Conservation (phyloP, 202 grass and related monocot genomes). For the Alloteropsis angusta region DNA sequence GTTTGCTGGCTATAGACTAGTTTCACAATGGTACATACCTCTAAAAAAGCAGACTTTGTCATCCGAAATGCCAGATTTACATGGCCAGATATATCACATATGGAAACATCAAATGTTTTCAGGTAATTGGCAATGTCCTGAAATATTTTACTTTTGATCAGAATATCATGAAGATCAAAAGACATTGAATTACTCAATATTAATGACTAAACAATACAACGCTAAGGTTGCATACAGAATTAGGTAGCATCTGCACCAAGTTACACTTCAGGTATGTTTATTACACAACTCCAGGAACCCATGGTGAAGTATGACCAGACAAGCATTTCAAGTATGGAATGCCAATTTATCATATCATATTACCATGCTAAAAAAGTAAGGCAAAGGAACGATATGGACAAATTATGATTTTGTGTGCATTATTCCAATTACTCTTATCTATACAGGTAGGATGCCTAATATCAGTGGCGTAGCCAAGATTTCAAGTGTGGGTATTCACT, state of each 20-base stretch:
- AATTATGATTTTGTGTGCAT: not conserved
- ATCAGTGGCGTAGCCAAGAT: not conserved
- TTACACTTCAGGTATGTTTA: not conserved
- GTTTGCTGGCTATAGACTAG: not conserved
- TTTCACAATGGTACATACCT: slow-evolving; percentile 44
- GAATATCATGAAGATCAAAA: slow-evolving; percentile 5
- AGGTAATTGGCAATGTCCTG: slow-evolving; percentile 60
- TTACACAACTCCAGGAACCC: not conserved
- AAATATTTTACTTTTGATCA: slow-evolving; percentile 23
- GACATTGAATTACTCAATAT: not conserved
- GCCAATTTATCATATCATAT: not conserved
- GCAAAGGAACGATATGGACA: not conserved
- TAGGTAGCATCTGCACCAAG: not conserved
- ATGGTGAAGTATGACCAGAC: slow-evolving; percentile 1
- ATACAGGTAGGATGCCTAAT: not conserved
- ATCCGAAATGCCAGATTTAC: slow-evolving; percentile 75
- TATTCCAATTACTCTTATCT: not conserved
- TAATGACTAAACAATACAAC: not conserved
- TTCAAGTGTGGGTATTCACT: no score
- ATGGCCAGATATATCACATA: slow-evolving; percentile 67
- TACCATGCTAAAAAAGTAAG: not conserved
- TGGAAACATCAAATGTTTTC: slow-evolving; percentile 51
- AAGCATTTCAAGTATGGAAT: slow-evolving; percentile 15
- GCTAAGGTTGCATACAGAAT: not conserved
- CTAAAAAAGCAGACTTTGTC: slow-evolving; percentile 57